Percentiles rank a stretch among this genome's conserved stretches.
phyloP scores from a whole-genome alignment of 805 yeast genomes.

The Saccharomycopsis capsularis region DNA sequence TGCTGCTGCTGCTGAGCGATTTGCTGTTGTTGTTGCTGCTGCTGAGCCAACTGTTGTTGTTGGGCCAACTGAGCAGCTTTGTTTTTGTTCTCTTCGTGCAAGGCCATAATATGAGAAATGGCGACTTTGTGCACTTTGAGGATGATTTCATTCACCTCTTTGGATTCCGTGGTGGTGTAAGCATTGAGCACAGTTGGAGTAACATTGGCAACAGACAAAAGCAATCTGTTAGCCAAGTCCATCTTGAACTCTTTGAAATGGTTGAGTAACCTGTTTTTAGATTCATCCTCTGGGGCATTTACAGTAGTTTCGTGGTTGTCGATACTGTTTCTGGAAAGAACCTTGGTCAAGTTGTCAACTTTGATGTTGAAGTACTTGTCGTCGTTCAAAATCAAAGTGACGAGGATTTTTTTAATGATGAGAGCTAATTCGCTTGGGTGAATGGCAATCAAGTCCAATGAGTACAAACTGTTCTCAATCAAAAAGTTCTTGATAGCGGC shows the following conservation, averaged over 20 bases:
- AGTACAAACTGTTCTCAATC: constrained; percentile 16
- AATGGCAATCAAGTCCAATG: constrained; percentile 17
- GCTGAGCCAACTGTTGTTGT: constrained; percentile 3
- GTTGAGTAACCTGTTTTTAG: constrained; percentile 32
- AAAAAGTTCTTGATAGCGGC: constrained; percentile 19
- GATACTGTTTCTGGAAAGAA: constrained; percentile 42
- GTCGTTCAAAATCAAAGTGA: constrained; percentile 39
- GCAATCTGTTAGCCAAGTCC: constrained; percentile 41
- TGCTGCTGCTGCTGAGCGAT: not conserved
- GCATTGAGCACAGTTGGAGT: constrained; percentile 19
- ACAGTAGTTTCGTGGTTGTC: constrained; percentile 40
- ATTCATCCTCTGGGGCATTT: constrained; percentile 28
- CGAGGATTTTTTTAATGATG: constrained; percentile 32
- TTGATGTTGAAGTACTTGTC: constrained; percentile 41
- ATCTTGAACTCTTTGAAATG: constrained; percentile 43
- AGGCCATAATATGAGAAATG: constrained; percentile 22
- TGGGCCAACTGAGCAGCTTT: constrained; percentile 4
- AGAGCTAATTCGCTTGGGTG: constrained; percentile 20
- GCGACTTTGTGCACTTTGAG: constrained; percentile 21
- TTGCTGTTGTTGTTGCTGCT: constrained; percentile 6
- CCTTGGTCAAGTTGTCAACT: constrained; percentile 41
- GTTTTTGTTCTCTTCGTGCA: constrained; percentile 19
- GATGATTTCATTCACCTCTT: constrained; percentile 19
- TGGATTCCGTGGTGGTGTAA: constrained; percentile 14
- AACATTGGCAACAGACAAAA: constrained; percentile 23